Percentiles rank a stretch among this genome's conserved stretches.
Conservation (phyloP, 2,329 filamentous ascomycete genomes). For the Rhytidhysteron rufulum region DNA sequence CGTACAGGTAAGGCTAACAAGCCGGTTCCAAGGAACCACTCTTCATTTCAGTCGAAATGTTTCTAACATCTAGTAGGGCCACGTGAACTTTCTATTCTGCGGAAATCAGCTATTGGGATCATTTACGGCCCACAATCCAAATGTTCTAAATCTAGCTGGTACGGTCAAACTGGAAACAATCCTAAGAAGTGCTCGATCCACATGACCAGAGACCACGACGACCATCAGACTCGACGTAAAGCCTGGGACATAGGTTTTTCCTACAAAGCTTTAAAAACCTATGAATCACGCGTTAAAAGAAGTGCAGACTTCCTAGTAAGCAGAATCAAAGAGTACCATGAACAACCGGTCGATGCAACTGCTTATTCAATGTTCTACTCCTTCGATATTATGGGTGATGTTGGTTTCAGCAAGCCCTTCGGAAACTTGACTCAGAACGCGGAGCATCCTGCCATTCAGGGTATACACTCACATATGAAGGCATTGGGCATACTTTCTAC, state of each 20-base stretch:
- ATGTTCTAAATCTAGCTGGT: conserved; percentile 23
- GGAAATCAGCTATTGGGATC: conserved; percentile 15
- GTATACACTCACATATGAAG: neutral
- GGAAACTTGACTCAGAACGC: neutral
- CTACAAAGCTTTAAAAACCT: conserved; percentile 10
- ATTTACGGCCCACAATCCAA: conserved; percentile 20
- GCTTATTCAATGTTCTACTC: neutral
- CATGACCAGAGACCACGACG: conserved; percentile 18
- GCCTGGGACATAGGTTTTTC: conserved; percentile 26
- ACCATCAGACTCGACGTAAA: conserved; percentile 16
- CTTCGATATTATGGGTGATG: conserved; percentile 4
- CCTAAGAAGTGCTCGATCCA: conserved; percentile 16
- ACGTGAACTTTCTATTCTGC: conserved; percentile 19
- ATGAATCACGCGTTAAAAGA: neutral
- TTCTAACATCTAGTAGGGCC: conserved; percentile 9
- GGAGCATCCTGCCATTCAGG: neutral
- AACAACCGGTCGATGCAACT: neutral
- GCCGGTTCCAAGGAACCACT: conserved; percentile 5
- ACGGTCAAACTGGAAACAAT: conserved; percentile 19
- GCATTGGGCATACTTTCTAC: neutral
- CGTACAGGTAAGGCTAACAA: conserved; percentile 23
- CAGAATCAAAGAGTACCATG: neutral
- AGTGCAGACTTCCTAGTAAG: neutral
- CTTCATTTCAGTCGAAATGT: no score
- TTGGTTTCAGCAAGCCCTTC: conserved; percentile 1